phyloP scores from a whole-genome alignment of 208 protist species.

The Acanthamoeba quina region DNA sequence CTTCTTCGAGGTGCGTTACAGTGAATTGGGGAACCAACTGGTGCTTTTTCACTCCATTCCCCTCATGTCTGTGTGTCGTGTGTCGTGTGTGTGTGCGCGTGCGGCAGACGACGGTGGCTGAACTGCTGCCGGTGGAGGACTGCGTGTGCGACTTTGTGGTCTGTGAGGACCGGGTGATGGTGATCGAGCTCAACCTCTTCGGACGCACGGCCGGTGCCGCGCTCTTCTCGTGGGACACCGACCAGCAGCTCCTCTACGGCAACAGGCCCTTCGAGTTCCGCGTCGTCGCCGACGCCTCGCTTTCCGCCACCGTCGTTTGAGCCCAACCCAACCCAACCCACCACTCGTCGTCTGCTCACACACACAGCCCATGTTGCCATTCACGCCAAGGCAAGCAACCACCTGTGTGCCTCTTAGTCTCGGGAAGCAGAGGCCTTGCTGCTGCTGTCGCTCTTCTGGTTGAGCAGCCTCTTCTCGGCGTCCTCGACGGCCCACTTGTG shows the following conservation, averaged over 20 bases:
- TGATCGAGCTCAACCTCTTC: slow-evolving; percentile 58
- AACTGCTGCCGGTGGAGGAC: slow-evolving; percentile 15
- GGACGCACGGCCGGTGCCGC: slow-evolving; percentile 29
- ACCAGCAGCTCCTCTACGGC: slow-evolving; percentile 41
- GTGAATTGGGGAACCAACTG: too few relatives aligned
- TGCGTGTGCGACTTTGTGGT: slow-evolving; percentile 59
- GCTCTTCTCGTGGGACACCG: slow-evolving; percentile 49
- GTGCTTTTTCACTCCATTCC: too few relatives aligned
- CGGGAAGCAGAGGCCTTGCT: background rate
- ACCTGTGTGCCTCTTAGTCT: too few relatives aligned
- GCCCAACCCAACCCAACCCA: background rate
- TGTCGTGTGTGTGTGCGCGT: too few relatives aligned
- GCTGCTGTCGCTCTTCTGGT: background rate
- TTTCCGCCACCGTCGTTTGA: background rate
- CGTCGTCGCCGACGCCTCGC: background rate
- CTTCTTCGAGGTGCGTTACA: slow-evolving; percentile 20
- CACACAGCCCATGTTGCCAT: too few relatives aligned
- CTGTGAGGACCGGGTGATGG: slow-evolving; percentile 15
- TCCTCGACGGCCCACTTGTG: slow-evolving; percentile 80
- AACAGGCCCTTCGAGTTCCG: slow-evolving; percentile 44
- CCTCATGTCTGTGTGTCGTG: too few relatives aligned
- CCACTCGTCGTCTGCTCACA: too few relatives aligned
- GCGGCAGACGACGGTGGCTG: background rate
- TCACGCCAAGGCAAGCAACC: background rate
- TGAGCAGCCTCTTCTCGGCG: slow-evolving; percentile 77